phyloP scores from a whole-genome alignment of 352 stramenopile species.

The Globisporangium okanoganense region DNA sequence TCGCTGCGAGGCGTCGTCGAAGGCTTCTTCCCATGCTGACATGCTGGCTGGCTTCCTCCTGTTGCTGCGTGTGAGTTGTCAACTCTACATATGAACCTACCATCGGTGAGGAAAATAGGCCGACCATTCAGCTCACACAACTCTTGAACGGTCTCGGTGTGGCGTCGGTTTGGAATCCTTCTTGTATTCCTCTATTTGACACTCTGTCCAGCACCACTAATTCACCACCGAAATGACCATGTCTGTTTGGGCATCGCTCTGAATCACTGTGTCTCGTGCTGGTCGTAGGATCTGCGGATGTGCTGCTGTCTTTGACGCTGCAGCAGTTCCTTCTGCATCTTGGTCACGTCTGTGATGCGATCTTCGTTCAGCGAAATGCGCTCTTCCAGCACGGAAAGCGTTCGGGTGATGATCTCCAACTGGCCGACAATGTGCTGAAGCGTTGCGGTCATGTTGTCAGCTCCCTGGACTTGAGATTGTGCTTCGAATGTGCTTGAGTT shows the following conservation, averaged over 20 bases:
- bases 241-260: neutral
- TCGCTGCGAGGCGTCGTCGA: conserved; percentile 30
- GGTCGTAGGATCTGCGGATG: conserved; percentile 4
- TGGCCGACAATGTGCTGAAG: conserved; percentile 89
- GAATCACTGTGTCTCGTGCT: neutral
- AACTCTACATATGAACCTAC: neutral
- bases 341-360: conserved; percentile 58
- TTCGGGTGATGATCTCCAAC: conserved; percentile 86
- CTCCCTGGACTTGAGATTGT: neutral
- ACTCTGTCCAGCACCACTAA: neutral
- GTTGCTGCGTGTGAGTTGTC: neutral
- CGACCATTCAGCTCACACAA: conserved; percentile 1
- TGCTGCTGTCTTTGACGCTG: conserved; percentile 37
- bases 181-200: neutral
- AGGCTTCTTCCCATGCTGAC: conserved; percentile 48
- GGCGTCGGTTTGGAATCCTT: neutral
- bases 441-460: conserved; percentile 41
- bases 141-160: neutral
- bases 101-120: neutral
- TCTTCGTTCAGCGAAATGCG: conserved; percentile 84
- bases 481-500: neutral
- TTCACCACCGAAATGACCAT: neutral
- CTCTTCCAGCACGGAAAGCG: conserved; percentile 80
- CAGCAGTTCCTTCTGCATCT: conserved; percentile 57
- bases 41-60: conserved; percentile 11